These are phyloP conservation scores for Astragalus membranaceus DNA, from an alignment of 306 rosid genomes.

Conservation along the genomic window DNA sequence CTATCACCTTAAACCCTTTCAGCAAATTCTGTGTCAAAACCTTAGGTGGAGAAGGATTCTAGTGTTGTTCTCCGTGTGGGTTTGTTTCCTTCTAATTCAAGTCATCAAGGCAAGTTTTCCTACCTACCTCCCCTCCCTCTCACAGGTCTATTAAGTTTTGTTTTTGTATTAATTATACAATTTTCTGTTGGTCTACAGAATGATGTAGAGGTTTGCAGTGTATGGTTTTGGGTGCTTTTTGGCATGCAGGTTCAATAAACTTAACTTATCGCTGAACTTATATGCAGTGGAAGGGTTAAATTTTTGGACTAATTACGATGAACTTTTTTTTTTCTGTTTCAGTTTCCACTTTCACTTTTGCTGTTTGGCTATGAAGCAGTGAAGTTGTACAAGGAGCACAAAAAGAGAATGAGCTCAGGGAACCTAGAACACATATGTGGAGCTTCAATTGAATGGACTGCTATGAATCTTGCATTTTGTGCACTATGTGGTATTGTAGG, in stretches of 20 bases:
- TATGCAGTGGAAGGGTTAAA: not conserved
- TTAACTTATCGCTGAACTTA: not conserved
- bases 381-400: slow-evolving; percentile 59
- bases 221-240: slow-evolving; percentile 79
- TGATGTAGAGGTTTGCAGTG: slow-evolving; percentile 44
- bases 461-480: slow-evolving; percentile 53
- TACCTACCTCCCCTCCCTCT: not conserved
- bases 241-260: slow-evolving; percentile 53
- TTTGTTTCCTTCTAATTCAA: slow-evolving; percentile 60
- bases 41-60: slow-evolving; percentile 60
- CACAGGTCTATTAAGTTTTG: not conserved
- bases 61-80: slow-evolving; percentile 51
- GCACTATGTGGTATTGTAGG: slow-evolving; percentile 75
- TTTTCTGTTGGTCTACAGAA: slow-evolving; percentile 46
- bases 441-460: slow-evolving; percentile 85
- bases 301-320: slow-evolving; percentile 14
- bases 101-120: slow-evolving; percentile 51
- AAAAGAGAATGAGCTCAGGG: slow-evolving; percentile 55
- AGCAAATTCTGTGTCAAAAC: slow-evolving; percentile 64
- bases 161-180: not conserved
- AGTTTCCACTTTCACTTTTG: slow-evolving; percentile 66
- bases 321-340: slow-evolving; percentile 1
- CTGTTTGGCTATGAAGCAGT: slow-evolving; percentile 74
- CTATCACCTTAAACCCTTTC: slow-evolving; percentile 6
- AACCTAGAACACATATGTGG: slow-evolving; percentile 55